phyloP scores from a whole-genome alignment of 805 yeast species.

The Candida argentea region DNA sequence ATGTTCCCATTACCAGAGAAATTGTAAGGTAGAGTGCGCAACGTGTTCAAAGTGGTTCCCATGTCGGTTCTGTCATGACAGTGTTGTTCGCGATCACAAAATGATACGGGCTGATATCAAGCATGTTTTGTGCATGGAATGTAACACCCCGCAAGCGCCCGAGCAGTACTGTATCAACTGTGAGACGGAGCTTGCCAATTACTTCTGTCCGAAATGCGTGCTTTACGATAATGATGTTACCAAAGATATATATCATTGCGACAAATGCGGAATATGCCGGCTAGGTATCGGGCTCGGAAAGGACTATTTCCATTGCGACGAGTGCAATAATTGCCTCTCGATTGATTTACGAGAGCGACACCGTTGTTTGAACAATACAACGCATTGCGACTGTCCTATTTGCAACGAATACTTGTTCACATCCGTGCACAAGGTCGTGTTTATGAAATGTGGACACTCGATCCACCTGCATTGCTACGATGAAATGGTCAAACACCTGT shows the following conservation, averaged over 20 bases:
- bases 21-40: constrained; percentile 76
- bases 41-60: constrained; percentile 65
- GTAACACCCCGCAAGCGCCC: constrained; percentile 69
- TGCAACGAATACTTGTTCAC: constrained; percentile 88
- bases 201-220: constrained; percentile 70
- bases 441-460: constrained; percentile 92
- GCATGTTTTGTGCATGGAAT: constrained; percentile 73
- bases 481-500: constrained; percentile 71
- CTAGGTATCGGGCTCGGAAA: constrained; percentile 80
- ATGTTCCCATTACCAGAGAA: constrained; percentile 74
- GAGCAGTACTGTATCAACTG: constrained; percentile 61
- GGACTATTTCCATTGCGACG: constrained; percentile 86
- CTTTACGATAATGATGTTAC: constrained; percentile 72
- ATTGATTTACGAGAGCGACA: constrained; percentile 71
- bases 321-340: constrained; percentile 81
- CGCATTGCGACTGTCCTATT: constrained; percentile 87
- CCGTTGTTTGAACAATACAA: constrained; percentile 75
- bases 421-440: constrained; percentile 71
- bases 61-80: constrained; percentile 83
- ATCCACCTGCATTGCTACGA: constrained; percentile 81
- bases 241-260: constrained; percentile 85
- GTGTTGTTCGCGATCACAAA: constrained; percentile 37
- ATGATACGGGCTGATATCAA: constrained; percentile 44
- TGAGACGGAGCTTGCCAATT: constrained; percentile 55
- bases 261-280: constrained; percentile 86